Evolutionary conservation across 1,139 yeast species (phyloP).

Genomic region (Protomyces gravidus): DNA sequence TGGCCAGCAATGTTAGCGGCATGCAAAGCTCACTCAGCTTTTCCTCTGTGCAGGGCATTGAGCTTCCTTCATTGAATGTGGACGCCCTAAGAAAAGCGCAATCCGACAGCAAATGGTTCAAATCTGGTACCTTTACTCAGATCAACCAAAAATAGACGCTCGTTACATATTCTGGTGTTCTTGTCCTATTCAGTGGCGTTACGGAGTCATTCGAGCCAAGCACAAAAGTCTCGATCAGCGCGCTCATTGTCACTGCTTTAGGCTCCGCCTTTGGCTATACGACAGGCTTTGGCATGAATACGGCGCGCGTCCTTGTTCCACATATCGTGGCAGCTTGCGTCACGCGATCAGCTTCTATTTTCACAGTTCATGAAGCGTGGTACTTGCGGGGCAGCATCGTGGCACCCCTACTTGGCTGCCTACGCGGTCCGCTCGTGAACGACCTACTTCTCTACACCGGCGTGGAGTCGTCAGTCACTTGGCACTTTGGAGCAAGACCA

Average conservation of each 20-base stretch:
- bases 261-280: constrained; percentile 49
- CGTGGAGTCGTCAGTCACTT: constrained; percentile 36
- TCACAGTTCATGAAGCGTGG: not conserved
- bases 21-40: constrained; percentile 38
- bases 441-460: constrained; percentile 50
- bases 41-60: constrained; percentile 40
- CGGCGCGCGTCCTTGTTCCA: constrained; percentile 53
- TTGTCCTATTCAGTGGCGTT: constrained; percentile 40
- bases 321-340: constrained; percentile 47
- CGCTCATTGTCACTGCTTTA: constrained; percentile 45
- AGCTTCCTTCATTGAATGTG: constrained; percentile 36
- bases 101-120: constrained; percentile 38
- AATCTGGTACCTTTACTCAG: constrained; percentile 39
- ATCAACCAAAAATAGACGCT: constrained; percentile 27
- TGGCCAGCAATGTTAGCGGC: constrained; percentile 35
- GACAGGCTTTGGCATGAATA: constrained; percentile 51
- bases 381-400: constrained; percentile 47
- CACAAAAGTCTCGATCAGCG: constrained; percentile 47
- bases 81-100: constrained; percentile 26
- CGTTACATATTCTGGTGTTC: too few relatives aligned
- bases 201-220: constrained; percentile 45
- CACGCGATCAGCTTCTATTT: constrained; percentile 46
- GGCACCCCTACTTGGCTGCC: constrained; percentile 28
- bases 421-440: constrained; percentile 47
- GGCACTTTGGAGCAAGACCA: not conserved